phyloP scores from a whole-genome alignment of 116 monocot genomes.

The Cymodocea nodosa region DNA sequence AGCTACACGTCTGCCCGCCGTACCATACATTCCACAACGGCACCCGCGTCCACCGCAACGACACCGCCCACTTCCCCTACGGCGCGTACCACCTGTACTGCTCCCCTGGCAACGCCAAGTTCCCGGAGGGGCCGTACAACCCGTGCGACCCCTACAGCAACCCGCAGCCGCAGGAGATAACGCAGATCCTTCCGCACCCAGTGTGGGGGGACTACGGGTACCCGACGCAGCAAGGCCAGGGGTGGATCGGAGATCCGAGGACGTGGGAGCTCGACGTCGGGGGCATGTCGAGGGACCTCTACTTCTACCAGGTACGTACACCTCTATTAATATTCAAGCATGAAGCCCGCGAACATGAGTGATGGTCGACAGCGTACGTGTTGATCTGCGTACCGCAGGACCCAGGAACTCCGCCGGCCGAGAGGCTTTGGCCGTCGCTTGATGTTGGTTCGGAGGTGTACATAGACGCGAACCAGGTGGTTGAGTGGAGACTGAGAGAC shows the following conservation, averaged over 20 bases:
- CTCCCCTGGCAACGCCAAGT: slow-evolving; percentile 54
- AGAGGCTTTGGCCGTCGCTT: slow-evolving; percentile 10
- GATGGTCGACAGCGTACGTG: background rate
- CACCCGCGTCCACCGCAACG: slow-evolving; percentile 36
- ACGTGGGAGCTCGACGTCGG: slow-evolving; percentile 86
- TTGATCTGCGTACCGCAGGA: slow-evolving; percentile 2
- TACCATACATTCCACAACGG: slow-evolving; percentile 63
- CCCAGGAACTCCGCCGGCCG: slow-evolving; percentile 7
- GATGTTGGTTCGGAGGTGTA: slow-evolving; percentile 18
- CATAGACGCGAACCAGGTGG: slow-evolving; percentile 1
- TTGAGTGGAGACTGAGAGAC: slow-evolving; percentile 9
- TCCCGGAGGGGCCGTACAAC: slow-evolving; percentile 49
- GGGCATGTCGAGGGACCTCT: slow-evolving; percentile 43
- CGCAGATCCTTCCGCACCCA: slow-evolving; percentile 74
- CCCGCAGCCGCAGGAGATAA: slow-evolving; percentile 73
- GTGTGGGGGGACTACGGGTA: slow-evolving; percentile 75
- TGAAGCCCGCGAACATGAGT: too few relatives aligned
- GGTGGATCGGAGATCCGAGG: slow-evolving; percentile 70
- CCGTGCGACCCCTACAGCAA: slow-evolving; percentile 67
- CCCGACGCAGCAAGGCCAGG: slow-evolving; percentile 57
- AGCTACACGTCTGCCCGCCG: slow-evolving; percentile 48
- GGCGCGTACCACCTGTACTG: slow-evolving; percentile 70
- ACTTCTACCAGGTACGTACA: slow-evolving; percentile 45
- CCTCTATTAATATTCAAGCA: background rate
- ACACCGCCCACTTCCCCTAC: slow-evolving; percentile 47